Evolutionary conservation across 495 filamentous ascomycete genomes (phyloP), one percentile per base, ranked within the genome.

Genomic region (Penicillium subrubescens): DNA sequence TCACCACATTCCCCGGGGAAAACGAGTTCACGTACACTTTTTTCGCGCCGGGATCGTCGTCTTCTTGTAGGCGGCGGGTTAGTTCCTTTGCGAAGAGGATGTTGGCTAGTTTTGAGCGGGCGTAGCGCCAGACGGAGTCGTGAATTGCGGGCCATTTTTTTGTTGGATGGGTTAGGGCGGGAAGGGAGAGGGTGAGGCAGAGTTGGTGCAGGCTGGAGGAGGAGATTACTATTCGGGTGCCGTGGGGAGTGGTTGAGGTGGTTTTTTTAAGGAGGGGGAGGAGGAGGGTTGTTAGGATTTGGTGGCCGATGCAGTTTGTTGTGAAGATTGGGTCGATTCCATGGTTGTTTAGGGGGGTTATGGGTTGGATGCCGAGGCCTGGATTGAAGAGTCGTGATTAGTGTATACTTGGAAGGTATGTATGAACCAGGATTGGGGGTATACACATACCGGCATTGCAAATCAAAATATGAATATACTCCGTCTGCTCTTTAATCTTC

Each of bases 1-100:
- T 82, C 14, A 73, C 69, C 14, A 82, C 68, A 62, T 77, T 82
- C 1, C 79, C 79, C 6, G 80, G 80, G 57, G 75, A 79, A 65
- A 69, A 80, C 3, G 59, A 54, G 57, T 81, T 81, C 14, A 69
- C 77, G 50, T 75, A 77, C 8, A 80, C 72, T 7, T 67, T 63
- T 48, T 66, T 63, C 51, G 70, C 67, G 8, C 54, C 60, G 19
- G 63, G 56, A 57, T 53, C 51, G 0, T 37, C 31, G 31, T 35
- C 33, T 8, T 71, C 63, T 21, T 61, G 31, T 2, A 79, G 68
- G 27, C 66, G 71, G 8, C 58, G 64, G 33, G 70, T 65, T 0
- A 83, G 71, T 23, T 79, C 71, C 29, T 68, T 73, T 0, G 75
- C 67, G 61, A 81, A 81, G 25, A 83, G 74, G 19, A 82, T 71